Conservation (phyloP, 345 rosid species). For the Acer negundo region DNA sequence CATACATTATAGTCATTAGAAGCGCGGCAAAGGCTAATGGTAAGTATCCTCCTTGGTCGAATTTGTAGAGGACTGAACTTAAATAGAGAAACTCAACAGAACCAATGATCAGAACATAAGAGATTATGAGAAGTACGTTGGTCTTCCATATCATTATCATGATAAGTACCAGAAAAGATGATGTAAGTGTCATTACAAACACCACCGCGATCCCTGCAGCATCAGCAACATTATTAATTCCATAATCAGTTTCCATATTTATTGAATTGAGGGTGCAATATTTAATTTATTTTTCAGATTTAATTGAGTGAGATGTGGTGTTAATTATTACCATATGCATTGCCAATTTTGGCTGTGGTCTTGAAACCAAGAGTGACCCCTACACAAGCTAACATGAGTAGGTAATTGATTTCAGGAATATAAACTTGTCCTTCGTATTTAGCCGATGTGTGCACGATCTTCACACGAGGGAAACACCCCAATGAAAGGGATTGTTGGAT, state of each 20-base stretch:
- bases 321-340: conserved; percentile 55
- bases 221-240: too few species aligned
- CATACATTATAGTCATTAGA: conserved; percentile 43
- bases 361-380: conserved; percentile 49
- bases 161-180: conserved; percentile 41
- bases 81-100: conserved; percentile 37
- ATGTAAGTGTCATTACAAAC: conserved; percentile 46
- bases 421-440: conserved; percentile 56
- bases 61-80: conserved; percentile 54
- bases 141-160: conserved; percentile 64
- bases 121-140: conserved; percentile 33
- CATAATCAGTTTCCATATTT: too few species aligned
- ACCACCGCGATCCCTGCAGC: conserved; percentile 52
- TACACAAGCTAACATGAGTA: conserved; percentile 52
- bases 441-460: conserved; percentile 53
- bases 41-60: conserved; percentile 49
- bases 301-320: neutral
- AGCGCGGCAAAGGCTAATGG: conserved; percentile 39
- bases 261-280: too few species aligned
- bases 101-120: conserved; percentile 28
- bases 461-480: conserved; percentile 59
- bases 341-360: conserved; percentile 44
- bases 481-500: conserved; percentile 57
- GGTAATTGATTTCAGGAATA: conserved; percentile 50
- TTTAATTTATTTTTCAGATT: too few species aligned